Evolutionary conservation across 2,329 filamentous ascomycete genomes (phyloP).

Genomic region (Fusarium ambrosium): DNA sequence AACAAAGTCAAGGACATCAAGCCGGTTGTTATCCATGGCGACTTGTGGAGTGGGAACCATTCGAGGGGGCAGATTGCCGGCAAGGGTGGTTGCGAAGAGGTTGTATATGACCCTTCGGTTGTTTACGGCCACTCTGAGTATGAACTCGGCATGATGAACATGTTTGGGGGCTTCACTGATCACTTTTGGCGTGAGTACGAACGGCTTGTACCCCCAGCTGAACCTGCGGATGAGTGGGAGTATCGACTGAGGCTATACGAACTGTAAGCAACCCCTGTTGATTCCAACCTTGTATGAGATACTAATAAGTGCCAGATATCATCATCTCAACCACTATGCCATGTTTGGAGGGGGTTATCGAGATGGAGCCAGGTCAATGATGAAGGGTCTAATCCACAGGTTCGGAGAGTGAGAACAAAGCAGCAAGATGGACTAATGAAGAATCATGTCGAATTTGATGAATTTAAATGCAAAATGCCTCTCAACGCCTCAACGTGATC

Average conservation of each 20-base stretch:
- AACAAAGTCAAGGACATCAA: slow-evolving; percentile 72
- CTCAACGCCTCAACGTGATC: slow-evolving; percentile 44
- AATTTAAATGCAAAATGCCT: slow-evolving; percentile 34
- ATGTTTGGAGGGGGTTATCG: slow-evolving; percentile 87
- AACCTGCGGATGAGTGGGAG: slow-evolving; percentile 86
- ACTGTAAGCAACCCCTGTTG: slow-evolving; percentile 67
- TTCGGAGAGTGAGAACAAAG: slow-evolving; percentile 65
- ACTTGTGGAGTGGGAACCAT: slow-evolving; percentile 94
- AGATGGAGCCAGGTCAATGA: slow-evolving; percentile 81
- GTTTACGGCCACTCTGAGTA: slow-evolving; percentile 92
- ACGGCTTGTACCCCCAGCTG: slow-evolving; percentile 79
- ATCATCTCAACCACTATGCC: slow-evolving; percentile 89
- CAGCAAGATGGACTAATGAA: slow-evolving; percentile 14
- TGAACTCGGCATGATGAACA: slow-evolving; percentile 93
- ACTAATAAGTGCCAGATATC: slow-evolving; percentile 70
- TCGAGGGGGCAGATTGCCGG: slow-evolving; percentile 73
- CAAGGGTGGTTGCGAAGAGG: slow-evolving; percentile 71
- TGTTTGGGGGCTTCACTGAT: slow-evolving; percentile 90
- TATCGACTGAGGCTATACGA: slow-evolving; percentile 87
- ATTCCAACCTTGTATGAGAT: background rate
- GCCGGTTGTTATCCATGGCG: slow-evolving; percentile 90
- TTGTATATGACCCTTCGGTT: slow-evolving; percentile 85
- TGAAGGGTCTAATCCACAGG: slow-evolving; percentile 79
- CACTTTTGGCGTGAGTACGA: slow-evolving; percentile 85
- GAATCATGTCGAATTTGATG: slow-evolving; percentile 21